Evolutionary conservation across 352 stramenopile genomes (phyloP).

Genomic region (Phytophthora idaei): DNA sequence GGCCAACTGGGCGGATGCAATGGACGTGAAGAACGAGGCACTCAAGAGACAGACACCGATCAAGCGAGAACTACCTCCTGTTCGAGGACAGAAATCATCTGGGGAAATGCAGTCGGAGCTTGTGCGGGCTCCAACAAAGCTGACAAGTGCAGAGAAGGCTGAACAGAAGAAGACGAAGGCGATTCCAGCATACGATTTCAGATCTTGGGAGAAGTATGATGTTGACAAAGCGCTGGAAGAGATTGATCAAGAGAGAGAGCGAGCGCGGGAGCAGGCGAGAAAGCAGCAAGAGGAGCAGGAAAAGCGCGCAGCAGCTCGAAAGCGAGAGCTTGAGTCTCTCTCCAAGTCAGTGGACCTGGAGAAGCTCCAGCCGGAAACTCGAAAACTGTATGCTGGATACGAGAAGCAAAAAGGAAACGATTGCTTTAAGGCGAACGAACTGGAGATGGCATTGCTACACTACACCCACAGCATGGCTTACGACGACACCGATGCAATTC

Average conservation of each 20-base stretch:
- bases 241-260: constrained; percentile 65
- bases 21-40: constrained; percentile 59
- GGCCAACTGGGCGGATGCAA: constrained; percentile 61
- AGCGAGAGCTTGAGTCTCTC: constrained; percentile 63
- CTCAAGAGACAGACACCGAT: constrained; percentile 43
- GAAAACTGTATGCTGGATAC: constrained; percentile 61
- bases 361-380: constrained; percentile 52
- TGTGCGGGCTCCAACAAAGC: constrained; percentile 1
- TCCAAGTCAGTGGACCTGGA: constrained; percentile 63
- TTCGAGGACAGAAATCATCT: constrained; percentile 50
- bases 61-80: constrained; percentile 48
- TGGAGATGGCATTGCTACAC: constrained; percentile 82
- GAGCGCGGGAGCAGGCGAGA: constrained; percentile 41
- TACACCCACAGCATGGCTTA: constrained; percentile 92
- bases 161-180: constrained; percentile 37
- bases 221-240: constrained; percentile 80
- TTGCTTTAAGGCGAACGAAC: constrained; percentile 86
- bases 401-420: constrained; percentile 96
- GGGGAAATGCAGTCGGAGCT: constrained; percentile 2
- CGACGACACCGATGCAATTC: constrained; percentile 68
- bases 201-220: constrained; percentile 92
- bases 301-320: constrained; percentile 46
- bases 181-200: constrained; percentile 91
- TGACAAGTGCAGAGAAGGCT: constrained; percentile 4
- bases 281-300: constrained; percentile 43